A percentile compares a stretch with the other conserved stretches of the same genome.
Conservation (phyloP, 306 rosid genomes). For the Abrus pulchellus region DNA sequence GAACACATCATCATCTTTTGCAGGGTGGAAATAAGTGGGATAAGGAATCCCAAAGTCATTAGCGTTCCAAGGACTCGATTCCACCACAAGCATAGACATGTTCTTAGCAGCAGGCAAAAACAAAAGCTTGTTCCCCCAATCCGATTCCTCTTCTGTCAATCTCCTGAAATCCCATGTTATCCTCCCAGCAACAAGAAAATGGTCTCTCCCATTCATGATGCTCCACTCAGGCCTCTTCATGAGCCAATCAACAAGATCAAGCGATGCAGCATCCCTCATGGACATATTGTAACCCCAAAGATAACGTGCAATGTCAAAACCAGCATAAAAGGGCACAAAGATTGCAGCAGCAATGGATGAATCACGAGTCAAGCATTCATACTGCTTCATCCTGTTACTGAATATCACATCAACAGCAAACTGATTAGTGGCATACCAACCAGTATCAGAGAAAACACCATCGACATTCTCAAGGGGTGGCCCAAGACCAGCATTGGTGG, state of each 20-base stretch:
- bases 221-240: slow-evolving; percentile 85
- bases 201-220: slow-evolving; percentile 91
- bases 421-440: slow-evolving; percentile 98
- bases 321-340: slow-evolving; percentile 98
- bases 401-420: slow-evolving; percentile 94
- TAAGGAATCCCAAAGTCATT: slow-evolving; percentile 97
- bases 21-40: slow-evolving; percentile 97
- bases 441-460: slow-evolving; percentile 80
- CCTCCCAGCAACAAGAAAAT: slow-evolving; percentile 96
- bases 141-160: slow-evolving; percentile 66
- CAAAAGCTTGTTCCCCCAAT: slow-evolving; percentile 97
- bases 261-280: slow-evolving; percentile 83
- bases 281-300: slow-evolving; percentile 94
- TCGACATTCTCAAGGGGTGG: slow-evolving; percentile 88
- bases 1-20: slow-evolving; percentile 84
- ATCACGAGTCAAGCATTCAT: slow-evolving; percentile 82
- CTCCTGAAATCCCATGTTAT: slow-evolving; percentile 98
- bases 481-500: slow-evolving; percentile 90
- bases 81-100: slow-evolving; percentile 99
- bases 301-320: slow-evolving; percentile 91
- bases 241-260: slow-evolving; percentile 86
- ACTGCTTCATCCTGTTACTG: slow-evolving; percentile 90
- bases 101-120: slow-evolving; percentile 94
- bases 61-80: slow-evolving; percentile 99
- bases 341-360: slow-evolving; percentile 87